These are phyloP conservation scores for Jasminum sambac DNA, from an alignment of 257 asterid species.

Conservation along the genomic window DNA sequence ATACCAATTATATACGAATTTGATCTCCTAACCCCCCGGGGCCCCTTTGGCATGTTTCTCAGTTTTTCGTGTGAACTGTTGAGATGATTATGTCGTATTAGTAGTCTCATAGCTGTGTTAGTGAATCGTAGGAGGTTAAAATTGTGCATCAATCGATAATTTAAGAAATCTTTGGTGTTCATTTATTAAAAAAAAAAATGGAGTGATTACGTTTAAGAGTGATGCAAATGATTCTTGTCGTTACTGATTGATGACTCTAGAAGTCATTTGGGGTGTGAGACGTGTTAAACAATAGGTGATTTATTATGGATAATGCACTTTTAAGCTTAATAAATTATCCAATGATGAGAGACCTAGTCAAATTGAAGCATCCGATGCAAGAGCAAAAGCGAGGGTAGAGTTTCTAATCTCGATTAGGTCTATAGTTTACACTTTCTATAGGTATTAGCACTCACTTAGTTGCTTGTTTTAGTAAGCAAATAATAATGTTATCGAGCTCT, in stretches of 20 bases:
- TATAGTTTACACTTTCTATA: not conserved
- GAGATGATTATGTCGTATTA: too few relatives aligned
- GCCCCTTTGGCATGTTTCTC: too few relatives aligned
- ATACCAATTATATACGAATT: not conserved
- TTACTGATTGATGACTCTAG: not conserved
- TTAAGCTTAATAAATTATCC: conserved; percentile 14
- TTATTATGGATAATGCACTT: not conserved
- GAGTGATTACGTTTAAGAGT: not conserved
- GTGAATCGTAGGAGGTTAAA: too few relatives aligned
- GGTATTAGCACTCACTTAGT: not conserved
- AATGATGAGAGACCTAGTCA: conserved; percentile 22
- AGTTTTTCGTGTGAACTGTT: too few relatives aligned
- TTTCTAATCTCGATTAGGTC: not conserved
- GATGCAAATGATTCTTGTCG: too few relatives aligned
- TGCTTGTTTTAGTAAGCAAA: not conserved
- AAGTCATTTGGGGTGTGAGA: conserved; percentile 17
- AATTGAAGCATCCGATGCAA: conserved; percentile 23
- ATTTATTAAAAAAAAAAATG: too few relatives aligned
- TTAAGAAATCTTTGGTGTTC: conserved; percentile 4
- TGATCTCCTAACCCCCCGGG: too few relatives aligned
- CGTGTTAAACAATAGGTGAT: conserved; percentile 12
- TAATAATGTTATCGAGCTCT: too few relatives aligned
- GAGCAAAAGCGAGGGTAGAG: not conserved
- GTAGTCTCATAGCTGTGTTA: too few relatives aligned
- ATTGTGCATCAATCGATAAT: not conserved